Conservation (phyloP, 768 basidiomycete species). For the Psilocybe azurescens region DNA sequence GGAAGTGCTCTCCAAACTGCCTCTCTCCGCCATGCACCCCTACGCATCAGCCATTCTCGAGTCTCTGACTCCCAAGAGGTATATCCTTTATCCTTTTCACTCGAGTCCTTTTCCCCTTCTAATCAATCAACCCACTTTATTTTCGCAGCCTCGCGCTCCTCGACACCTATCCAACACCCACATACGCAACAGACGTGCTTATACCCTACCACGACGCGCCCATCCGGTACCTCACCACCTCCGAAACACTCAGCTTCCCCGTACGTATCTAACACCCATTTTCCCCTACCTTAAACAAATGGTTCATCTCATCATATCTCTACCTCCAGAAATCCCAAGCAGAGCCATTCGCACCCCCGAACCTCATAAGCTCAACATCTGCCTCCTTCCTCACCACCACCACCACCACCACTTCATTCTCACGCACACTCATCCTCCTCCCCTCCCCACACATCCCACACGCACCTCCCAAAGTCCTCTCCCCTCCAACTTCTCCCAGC, state of each 20-base stretch:
- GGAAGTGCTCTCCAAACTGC: slow-evolving; percentile 53
- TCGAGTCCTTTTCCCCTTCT: neutral
- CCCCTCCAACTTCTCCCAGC: slow-evolving; percentile 33
- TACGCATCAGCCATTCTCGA: slow-evolving; percentile 51
- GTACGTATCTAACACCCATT: slow-evolving; percentile 20
- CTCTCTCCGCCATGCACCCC: slow-evolving; percentile 52
- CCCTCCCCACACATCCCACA: slow-evolving; percentile 50
- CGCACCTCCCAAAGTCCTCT: slow-evolving; percentile 45
- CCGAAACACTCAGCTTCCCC: slow-evolving; percentile 18
- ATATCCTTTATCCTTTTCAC: neutral
- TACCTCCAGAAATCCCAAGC: slow-evolving; percentile 36
- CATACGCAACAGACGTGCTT: slow-evolving; percentile 45
- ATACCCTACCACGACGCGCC: slow-evolving; percentile 49
- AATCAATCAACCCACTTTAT: neutral
- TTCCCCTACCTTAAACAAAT: neutral
- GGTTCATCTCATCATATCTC: slow-evolving; percentile 6
- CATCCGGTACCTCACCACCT: slow-evolving; percentile 54
- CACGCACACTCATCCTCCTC: slow-evolving; percentile 47
- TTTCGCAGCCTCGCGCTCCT: slow-evolving; percentile 49
- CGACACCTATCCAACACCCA: slow-evolving; percentile 55
- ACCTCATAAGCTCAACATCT: slow-evolving; percentile 58
- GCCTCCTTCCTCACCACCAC: slow-evolving; percentile 54
- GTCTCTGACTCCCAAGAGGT: slow-evolving; percentile 53
- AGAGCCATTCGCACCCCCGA: slow-evolving; percentile 55
- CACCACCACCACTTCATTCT: slow-evolving; percentile 13